These are phyloP conservation scores for Quaeritorhiza haematococci DNA, from an alignment of 371 early-diverging fungal genomes.

Conservation along the genomic window DNA sequence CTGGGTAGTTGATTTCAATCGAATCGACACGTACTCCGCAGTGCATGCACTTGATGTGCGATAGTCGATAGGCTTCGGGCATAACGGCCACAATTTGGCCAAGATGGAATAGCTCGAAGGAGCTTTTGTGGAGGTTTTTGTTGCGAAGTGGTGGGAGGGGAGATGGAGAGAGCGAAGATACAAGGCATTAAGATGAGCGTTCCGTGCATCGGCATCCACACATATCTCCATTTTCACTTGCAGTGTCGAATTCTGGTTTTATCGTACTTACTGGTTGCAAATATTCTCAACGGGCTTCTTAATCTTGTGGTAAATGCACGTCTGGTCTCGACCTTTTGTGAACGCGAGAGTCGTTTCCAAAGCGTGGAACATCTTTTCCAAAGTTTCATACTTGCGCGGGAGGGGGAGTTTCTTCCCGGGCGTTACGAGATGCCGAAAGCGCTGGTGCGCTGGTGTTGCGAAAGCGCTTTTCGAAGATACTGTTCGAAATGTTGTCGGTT, in stretches of 20 bases:
- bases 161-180: too few species aligned
- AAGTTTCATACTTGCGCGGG: constrained; percentile 18
- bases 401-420: constrained; percentile 2
- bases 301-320: constrained; percentile 33
- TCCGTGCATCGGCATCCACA: too few species aligned
- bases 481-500: too few species aligned
- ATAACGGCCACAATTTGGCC: constrained; percentile 37
- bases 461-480: too few species aligned
- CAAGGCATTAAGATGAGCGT: too few species aligned
- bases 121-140: too few species aligned
- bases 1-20: neutral
- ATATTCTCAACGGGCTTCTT: constrained; percentile 37
- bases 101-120: constrained; percentile 34
- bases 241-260: too few species aligned
- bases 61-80: constrained; percentile 31
- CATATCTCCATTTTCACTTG: too few species aligned
- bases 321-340: constrained; percentile 11
- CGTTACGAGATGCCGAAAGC: neutral
- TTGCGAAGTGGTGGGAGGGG: neutral
- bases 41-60: constrained; percentile 6
- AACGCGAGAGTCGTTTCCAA: constrained; percentile 38
- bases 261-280: too few species aligned
- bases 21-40: neutral
- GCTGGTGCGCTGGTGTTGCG: neutral
- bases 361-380: constrained; percentile 35